Percentiles rank a stretch among this genome's conserved stretches.
Evolutionary conservation across 805 yeast genomes (phyloP).

Genomic region (Saccharomycopsis malanga): DNA sequence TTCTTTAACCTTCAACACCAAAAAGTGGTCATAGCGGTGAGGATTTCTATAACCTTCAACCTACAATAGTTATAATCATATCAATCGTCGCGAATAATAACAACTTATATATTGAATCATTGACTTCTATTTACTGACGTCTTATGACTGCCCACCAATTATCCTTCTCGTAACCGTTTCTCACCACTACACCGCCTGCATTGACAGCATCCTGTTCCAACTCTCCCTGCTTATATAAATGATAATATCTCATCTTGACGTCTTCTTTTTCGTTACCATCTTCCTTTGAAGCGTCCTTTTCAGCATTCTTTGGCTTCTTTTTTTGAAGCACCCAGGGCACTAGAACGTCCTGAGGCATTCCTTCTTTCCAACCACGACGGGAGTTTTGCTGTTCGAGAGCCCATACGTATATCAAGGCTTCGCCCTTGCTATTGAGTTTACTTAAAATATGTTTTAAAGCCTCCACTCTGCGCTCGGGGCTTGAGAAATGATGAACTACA

Average conservation of each 20-base stretch:
- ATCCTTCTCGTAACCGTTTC: constrained; percentile 83
- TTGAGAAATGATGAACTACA: constrained; percentile 93
- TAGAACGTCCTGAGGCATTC: constrained; percentile 86
- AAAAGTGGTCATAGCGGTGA: no score
- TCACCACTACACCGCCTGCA: constrained; percentile 67
- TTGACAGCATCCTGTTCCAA: constrained; percentile 56
- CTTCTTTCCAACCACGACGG: constrained; percentile 84
- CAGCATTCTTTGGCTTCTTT: constrained; percentile 34
- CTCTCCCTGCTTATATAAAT: constrained; percentile 80
- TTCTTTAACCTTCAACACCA: no score
- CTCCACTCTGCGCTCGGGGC: constrained; percentile 64
- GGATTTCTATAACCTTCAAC: no score
- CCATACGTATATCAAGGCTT: constrained; percentile 87
- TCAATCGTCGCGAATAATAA: no score
- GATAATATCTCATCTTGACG: constrained; percentile 81
- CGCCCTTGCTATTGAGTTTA: constrained; percentile 53
- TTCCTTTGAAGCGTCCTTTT: constrained; percentile 23
- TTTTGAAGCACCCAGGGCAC: constrained; percentile 90
- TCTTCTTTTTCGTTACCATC: constrained; percentile 29
- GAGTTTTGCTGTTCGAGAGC: constrained; percentile 88
- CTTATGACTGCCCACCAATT: constrained; percentile 79
- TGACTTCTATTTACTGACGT: no score
- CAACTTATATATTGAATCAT: no score
- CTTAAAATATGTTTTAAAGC: constrained; percentile 68
- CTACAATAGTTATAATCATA: no score